Conservation (phyloP, 2,329 filamentous ascomycete species). For the Knufia fluminis region DNA sequence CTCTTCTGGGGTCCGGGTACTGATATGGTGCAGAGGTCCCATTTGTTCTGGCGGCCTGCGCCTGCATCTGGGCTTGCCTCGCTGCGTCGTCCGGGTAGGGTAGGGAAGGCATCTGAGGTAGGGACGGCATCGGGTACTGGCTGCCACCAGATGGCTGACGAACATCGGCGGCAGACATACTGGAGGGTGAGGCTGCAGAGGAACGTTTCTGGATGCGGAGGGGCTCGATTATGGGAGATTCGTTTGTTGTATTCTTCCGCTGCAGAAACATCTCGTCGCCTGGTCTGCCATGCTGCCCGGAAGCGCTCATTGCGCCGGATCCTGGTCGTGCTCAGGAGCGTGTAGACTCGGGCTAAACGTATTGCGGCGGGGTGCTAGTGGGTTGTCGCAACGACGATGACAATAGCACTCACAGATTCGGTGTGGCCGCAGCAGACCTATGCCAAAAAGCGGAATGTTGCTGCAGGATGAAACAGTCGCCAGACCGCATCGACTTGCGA, state of each 20-base stretch:
- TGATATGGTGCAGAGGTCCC: conserved; percentile 36
- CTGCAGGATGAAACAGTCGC: conserved; percentile 10
- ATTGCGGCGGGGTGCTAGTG: conserved; percentile 7
- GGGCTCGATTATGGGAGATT: conserved; percentile 66
- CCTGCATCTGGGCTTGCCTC: conserved; percentile 33
- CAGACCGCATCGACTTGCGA: neutral
- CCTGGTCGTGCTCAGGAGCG: neutral
- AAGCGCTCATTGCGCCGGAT: conserved; percentile 33
- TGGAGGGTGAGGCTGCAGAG: conserved; percentile 54
- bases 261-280: conserved; percentile 77
- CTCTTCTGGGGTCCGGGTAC: conserved; percentile 35
- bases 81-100: conserved; percentile 63
- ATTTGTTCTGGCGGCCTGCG: conserved; percentile 13
- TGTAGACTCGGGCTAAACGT: neutral
- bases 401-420: neutral
- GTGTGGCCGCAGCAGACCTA: neutral
- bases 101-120: conserved; percentile 48
- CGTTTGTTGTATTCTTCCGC: conserved; percentile 46
- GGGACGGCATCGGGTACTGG: conserved; percentile 57
- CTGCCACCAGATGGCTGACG: conserved; percentile 45
- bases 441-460: neutral
- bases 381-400: neutral
- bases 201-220: conserved; percentile 71
- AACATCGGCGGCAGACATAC: conserved; percentile 29
- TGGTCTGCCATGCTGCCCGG: conserved; percentile 52